These are phyloP conservation scores for Paramecium tetraurelia DNA, from an alignment of 73 alveolate genomes.

Conservation along the genomic window DNA sequence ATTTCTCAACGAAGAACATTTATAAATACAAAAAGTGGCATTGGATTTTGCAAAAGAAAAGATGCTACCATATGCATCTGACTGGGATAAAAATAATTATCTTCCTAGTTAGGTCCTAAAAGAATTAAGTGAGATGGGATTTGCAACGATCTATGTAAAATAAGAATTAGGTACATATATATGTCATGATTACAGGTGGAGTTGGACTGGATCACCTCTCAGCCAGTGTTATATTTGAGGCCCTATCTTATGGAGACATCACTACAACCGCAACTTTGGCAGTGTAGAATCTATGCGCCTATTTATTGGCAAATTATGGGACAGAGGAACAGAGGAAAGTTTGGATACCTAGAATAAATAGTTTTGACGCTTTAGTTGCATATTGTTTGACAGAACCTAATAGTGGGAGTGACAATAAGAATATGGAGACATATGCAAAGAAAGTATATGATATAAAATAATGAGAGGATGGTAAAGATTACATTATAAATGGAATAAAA, in stretches of 20 bases:
- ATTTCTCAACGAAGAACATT: neutral
- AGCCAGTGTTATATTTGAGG: neutral
- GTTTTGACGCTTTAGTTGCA: slow-evolving; percentile 72
- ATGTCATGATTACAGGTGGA: neutral
- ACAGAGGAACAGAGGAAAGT: slow-evolving; percentile 61
- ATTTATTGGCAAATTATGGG: slow-evolving; percentile 81
- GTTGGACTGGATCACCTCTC: neutral
- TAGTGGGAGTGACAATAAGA: slow-evolving; percentile 83
- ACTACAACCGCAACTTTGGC: slow-evolving; percentile 78
- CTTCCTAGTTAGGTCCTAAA: neutral
- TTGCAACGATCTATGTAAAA: neutral
- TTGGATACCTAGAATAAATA: slow-evolving; percentile 69
- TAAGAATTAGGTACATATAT: neutral
- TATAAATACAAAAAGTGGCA: neutral
- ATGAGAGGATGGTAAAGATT: slow-evolving; percentile 73
- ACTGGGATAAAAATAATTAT: neutral
- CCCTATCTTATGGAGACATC: slow-evolving; percentile 73
- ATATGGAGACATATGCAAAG: slow-evolving; percentile 79
- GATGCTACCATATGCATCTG: neutral
- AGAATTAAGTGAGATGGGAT: neutral
- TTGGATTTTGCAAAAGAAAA: neutral
- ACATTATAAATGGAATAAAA: slow-evolving; percentile 80
- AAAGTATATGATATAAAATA: neutral
- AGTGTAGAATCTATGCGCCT: slow-evolving; percentile 76
- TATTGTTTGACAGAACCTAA: slow-evolving; percentile 90